Evolutionary conservation across 139 green algal genomes (phyloP), one percentile per base, ranked within the genome.

Genomic region (Chlorella sp.): DNA sequence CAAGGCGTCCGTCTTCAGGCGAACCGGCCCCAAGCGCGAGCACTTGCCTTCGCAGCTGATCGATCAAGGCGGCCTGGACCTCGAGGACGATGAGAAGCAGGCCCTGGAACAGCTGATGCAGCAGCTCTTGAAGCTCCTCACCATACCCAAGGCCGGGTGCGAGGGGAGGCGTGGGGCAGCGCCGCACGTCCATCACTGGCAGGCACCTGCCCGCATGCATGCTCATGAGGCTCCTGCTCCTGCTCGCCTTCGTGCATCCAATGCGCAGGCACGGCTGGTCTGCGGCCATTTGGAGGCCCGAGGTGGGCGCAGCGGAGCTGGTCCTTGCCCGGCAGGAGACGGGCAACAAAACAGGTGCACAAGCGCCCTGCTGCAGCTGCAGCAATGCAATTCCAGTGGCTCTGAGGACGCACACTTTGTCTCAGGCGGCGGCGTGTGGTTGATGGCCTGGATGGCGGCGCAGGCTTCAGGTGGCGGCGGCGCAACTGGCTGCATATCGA

Each of bases 21-120:
- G 79, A 32, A 70, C 70, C n/a, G 78, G 79, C 0, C 66, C 70
- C 2, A 84, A 84, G 36, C 73, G 77, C 35, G 79, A 84, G 60
- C 67, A 80, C 0, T 78, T 78, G n/a, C n/a, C n/a, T n/a, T n/a
- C n/a, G n/a, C n/a, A n/a, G n/a, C n/a, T n/a, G n/a, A n/a, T n/a
- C n/a, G n/a, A n/a, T n/a, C n/a, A 29, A 4, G 71, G 74, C 32
- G 71, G 24, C 2, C 22, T 32, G 5, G 17, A 6, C 10, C 31
- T 55, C 1, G 74, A 77, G 24, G 71, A 78, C 27, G 60, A 61
- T 10, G 55, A 66, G 3, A 59, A 74, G 24, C 33, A 74, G 0
- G 33, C 74, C 0, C 35, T 67, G 10, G 71, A 75, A 60, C 34
- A 74, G 26, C 49, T 64, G 31, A 49, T 84, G 29, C 31, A 73